phyloP scores from a whole-genome alignment of 2,329 filamentous ascomycete species.

The Westerdykella aurantiaca region DNA sequence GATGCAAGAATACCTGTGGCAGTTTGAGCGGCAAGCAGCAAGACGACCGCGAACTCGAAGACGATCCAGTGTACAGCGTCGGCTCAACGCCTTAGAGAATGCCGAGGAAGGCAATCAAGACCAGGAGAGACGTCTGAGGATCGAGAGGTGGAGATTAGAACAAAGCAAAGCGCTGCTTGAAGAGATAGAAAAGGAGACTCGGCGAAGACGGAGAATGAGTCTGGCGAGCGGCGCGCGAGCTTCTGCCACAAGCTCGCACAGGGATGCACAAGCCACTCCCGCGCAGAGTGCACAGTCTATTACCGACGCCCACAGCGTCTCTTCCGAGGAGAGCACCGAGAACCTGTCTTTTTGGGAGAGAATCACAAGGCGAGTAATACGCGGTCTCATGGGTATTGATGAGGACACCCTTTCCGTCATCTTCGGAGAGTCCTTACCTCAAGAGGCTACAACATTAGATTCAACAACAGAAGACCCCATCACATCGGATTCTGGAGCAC shows the following conservation, averaged over 20 bases:
- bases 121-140: constrained; percentile 70
- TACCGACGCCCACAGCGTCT: constrained; percentile 27
- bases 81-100: constrained; percentile 52
- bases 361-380: constrained; percentile 79
- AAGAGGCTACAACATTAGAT: constrained; percentile 26
- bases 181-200: constrained; percentile 82
- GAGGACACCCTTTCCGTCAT: constrained; percentile 78
- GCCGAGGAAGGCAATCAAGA: constrained; percentile 51
- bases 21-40: constrained; percentile 81
- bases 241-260: constrained; percentile 18
- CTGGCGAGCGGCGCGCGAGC: constrained; percentile 46
- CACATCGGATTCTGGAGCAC: no score
- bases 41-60: constrained; percentile 47
- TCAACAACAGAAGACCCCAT: constrained; percentile 16
- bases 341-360: constrained; percentile 70
- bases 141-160: constrained; percentile 88
- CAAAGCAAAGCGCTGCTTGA: constrained; percentile 81
- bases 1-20: constrained; percentile 80
- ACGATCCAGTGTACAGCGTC: constrained; percentile 53
- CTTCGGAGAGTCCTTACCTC: constrained; percentile 70
- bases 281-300: not conserved
- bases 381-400: constrained; percentile 86
- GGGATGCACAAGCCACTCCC: constrained; percentile 8
- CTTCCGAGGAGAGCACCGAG: constrained; percentile 42
- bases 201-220: constrained; percentile 58